phyloP scores from a whole-genome alignment of 2,329 filamentous ascomycete species.

The Pseudocercospora fijiensis region DNA sequence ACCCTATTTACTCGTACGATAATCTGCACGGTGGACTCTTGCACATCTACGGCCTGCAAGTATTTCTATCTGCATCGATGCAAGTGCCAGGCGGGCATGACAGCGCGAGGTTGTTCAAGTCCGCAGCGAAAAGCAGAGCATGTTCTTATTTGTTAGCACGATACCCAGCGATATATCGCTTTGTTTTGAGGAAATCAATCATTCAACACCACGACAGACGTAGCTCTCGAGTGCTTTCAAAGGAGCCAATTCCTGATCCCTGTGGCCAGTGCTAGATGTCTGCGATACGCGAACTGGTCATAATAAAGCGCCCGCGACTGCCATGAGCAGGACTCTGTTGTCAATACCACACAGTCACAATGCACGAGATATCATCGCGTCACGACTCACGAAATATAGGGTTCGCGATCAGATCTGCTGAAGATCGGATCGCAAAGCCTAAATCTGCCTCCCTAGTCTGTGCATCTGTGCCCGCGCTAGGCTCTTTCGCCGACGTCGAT shows the following conservation, averaged over 20 bases:
- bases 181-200: not conserved
- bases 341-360: conserved; percentile 11
- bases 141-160: conserved; percentile 15
- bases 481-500: conserved; percentile 24
- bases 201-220: not conserved
- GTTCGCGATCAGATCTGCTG: conserved; percentile 19
- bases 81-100: not conserved
- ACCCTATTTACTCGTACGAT: not conserved
- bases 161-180: conserved; percentile 16
- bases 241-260: not conserved
- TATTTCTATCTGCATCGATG: not conserved
- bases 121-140: not conserved
- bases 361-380: conserved; percentile 4
- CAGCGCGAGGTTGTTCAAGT: not conserved
- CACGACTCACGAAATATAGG: conserved; percentile 15
- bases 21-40: not conserved
- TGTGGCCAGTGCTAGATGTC: not conserved
- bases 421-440: conserved; percentile 18
- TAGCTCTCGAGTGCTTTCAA: not conserved
- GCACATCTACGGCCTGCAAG: not conserved
- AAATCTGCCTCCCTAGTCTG: conserved; percentile 7
- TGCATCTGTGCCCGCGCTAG: conserved; percentile 27
- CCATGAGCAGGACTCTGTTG: not conserved
- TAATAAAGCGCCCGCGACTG: not conserved
- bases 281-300: not conserved